Percentiles rank a stretch among this genome's conserved stretches.
Evolutionary conservation across 306 rosid species (phyloP).

Genomic region (Acacia confusa): DNA sequence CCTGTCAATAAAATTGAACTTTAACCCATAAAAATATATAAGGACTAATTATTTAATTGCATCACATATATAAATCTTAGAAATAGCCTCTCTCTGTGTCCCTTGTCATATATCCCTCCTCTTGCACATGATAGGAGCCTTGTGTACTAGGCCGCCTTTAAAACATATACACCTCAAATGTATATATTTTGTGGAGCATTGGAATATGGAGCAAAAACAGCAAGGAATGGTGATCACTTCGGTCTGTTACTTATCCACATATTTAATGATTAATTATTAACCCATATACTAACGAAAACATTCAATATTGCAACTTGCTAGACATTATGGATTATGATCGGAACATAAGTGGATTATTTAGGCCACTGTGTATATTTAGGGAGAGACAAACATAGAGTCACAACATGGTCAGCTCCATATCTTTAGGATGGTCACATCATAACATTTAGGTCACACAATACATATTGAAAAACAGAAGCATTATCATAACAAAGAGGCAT

Average conservation of each 20-base stretch:
- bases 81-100: no score
- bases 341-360: slow-evolving; percentile 7
- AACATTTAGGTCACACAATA: slow-evolving; percentile 26
- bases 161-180: background rate
- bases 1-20: no score
- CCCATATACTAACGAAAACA: background rate
- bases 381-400: background rate
- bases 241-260: background rate
- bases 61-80: no score
- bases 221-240: background rate
- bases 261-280: background rate
- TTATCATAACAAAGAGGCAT: slow-evolving; percentile 24
- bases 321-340: slow-evolving; percentile 6
- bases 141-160: no score
- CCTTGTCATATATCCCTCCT: no score
- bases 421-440: slow-evolving; percentile 26
- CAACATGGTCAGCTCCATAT: slow-evolving; percentile 14
- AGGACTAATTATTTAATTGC: background rate
- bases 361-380: background rate
- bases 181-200: background rate
- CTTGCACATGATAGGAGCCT: no score
- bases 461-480: background rate
- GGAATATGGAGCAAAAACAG: slow-evolving; percentile 26
- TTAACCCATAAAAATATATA: background rate
- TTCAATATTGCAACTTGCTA: slow-evolving; percentile 7